These are phyloP conservation scores for Yamagishiella unicocca DNA, from an alignment of 139 green algal species.

Conservation along the genomic window DNA sequence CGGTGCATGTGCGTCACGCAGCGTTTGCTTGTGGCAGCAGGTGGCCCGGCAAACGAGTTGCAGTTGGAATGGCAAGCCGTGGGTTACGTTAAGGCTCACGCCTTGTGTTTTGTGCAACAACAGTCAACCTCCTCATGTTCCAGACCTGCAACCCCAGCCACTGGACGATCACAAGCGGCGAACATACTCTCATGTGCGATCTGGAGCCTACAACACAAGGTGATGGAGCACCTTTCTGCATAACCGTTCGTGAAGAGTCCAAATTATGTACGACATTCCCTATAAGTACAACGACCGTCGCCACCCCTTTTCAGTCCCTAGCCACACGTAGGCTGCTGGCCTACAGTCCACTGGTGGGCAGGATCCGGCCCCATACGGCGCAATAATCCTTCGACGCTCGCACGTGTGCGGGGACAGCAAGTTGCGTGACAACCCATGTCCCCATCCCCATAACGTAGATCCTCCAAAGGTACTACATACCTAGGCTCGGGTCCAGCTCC, in stretches of 20 bases:
- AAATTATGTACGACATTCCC: too few relatives aligned
- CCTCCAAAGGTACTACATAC: constrained; percentile 14
- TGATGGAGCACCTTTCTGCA: too few relatives aligned
- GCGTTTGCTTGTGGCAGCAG: background rate
- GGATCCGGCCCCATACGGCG: background rate
- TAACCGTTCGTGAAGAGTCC: too few relatives aligned
- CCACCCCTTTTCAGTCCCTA: background rate
- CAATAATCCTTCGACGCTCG: background rate
- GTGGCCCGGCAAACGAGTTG: background rate
- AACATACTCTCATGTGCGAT: background rate
- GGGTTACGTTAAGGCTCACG: background rate
- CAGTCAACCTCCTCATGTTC: background rate
- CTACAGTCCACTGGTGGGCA: background rate
- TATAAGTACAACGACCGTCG: too few relatives aligned
- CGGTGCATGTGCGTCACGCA: background rate
- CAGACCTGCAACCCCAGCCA: background rate
- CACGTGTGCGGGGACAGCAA: background rate
- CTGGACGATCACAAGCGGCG: background rate
- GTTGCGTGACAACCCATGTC: background rate
- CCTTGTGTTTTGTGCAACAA: background rate
- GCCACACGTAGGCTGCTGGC: background rate
- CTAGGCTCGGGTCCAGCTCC: constrained; percentile 67
- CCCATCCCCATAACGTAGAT: background rate
- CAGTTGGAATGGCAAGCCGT: background rate
- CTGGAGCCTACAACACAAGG: too few relatives aligned